Conservation (phyloP, 2,329 filamentous ascomycete species). For the Gyromitra esculenta region DNA sequence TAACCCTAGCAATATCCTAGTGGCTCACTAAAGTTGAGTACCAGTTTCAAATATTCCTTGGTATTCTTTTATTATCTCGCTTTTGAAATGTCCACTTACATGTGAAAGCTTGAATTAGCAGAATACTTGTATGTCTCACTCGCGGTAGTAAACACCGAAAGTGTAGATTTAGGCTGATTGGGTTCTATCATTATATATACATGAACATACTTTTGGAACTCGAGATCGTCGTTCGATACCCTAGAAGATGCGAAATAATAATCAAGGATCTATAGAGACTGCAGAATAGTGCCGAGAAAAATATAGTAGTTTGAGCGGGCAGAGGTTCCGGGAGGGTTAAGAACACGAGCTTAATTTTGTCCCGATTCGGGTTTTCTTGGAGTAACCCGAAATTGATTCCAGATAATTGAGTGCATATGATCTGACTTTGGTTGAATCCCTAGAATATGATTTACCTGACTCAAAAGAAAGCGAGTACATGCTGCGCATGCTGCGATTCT, state of each 20-base stretch:
- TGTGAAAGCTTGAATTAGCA: neutral
- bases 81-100: neutral
- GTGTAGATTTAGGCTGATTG: neutral
- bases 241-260: too few species aligned
- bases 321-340: neutral
- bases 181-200: neutral
- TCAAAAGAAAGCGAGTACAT: neutral
- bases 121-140: neutral
- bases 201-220: too few species aligned
- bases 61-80: neutral
- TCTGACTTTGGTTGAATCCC: neutral
- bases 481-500: neutral
- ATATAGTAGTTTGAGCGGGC: neutral
- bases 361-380: neutral
- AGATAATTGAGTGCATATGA: neutral
- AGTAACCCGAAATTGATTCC: neutral
- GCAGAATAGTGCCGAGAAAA: neutral
- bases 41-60: neutral
- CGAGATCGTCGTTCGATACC: neutral
- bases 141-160: slow-evolving; percentile 1
- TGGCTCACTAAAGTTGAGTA: neutral
- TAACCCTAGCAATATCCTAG: neutral
- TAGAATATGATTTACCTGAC: neutral
- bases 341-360: neutral
- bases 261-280: too few species aligned